Conservation (phyloP, 257 asterid genomes). For the Henckelia pumila region DNA sequence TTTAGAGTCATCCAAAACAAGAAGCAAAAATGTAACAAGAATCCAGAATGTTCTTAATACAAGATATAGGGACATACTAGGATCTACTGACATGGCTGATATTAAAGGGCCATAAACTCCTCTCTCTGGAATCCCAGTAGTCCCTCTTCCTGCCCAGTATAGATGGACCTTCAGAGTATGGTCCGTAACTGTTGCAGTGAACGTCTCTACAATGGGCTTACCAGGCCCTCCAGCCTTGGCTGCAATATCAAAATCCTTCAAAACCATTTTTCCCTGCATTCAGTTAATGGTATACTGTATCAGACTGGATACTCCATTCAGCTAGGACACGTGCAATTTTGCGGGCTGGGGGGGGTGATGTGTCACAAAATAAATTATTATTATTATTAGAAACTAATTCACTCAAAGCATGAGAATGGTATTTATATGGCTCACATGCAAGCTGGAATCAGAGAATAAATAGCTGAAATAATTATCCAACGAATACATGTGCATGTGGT, state of each 20-base stretch:
- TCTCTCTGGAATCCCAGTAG: slow-evolving; percentile 81
- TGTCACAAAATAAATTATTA: background rate
- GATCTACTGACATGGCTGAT: slow-evolving; percentile 84
- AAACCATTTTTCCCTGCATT: slow-evolving; percentile 55
- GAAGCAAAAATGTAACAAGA: background rate
- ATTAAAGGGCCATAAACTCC: slow-evolving; percentile 86
- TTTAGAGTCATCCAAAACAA: background rate
- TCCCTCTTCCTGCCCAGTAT: slow-evolving; percentile 91
- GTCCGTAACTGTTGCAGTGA: slow-evolving; percentile 50
- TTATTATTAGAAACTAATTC: background rate
- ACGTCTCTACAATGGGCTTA: slow-evolving; percentile 51
- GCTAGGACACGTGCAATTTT: background rate
- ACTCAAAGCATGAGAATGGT: background rate
- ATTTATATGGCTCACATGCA: background rate
- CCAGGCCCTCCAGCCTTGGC: slow-evolving; percentile 80
- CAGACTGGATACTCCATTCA: slow-evolving; percentile 25
- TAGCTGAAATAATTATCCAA: background rate
- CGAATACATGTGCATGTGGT: background rate
- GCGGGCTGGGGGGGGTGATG: background rate
- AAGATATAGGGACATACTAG: slow-evolving; percentile 50
- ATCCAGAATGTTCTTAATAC: background rate
- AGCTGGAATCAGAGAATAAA: background rate
- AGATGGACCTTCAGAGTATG: slow-evolving; percentile 71
- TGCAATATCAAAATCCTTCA: slow-evolving; percentile 78
- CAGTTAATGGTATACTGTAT: slow-evolving; percentile 1